Conservation (phyloP, 768 basidiomycete genomes). For the Lepiota brunneoincarnata region DNA sequence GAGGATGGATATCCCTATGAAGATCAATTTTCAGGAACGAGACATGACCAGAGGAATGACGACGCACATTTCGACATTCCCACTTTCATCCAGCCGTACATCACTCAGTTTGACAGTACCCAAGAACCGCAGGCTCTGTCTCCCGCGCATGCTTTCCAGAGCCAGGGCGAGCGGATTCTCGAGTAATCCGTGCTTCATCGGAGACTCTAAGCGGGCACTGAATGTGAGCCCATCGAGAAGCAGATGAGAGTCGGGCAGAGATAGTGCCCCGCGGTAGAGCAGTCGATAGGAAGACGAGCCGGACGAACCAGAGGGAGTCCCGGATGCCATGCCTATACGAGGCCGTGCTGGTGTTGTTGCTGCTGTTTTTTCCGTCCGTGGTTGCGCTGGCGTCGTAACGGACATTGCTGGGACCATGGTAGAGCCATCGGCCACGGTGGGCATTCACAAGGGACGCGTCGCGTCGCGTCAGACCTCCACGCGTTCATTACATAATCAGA, state of each 20-base stretch:
- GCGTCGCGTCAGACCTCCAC: constrained; percentile 6
- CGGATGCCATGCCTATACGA: neutral
- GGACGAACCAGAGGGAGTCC: constrained; percentile 11
- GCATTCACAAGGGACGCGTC: neutral
- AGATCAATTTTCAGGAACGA: constrained; percentile 1
- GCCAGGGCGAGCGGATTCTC: constrained; percentile 70
- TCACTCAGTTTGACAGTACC: constrained; percentile 51
- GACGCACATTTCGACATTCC: constrained; percentile 39
- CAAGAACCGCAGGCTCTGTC: constrained; percentile 59
- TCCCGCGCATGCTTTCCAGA: constrained; percentile 77
- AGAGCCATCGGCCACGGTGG: neutral
- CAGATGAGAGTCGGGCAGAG: constrained; percentile 70
- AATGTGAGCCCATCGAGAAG: constrained; percentile 75
- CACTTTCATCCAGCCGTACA: constrained; percentile 58
- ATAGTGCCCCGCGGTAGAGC: constrained; percentile 73
- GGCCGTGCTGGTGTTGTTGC: neutral
- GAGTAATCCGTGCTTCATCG: constrained; percentile 42
- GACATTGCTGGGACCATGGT: neutral
- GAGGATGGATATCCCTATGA: constrained; percentile 67
- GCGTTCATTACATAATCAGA: neutral
- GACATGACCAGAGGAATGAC: neutral
- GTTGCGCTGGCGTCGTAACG: neutral
- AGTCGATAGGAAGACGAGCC: constrained; percentile 42
- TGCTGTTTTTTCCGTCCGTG: neutral
- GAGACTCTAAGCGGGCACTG: constrained; percentile 44